Percentiles rank a stretch among this genome's conserved stretches.
Evolutionary conservation across 2,329 filamentous ascomycete species (phyloP).

Genomic region (Ophiostoma ulmi): DNA sequence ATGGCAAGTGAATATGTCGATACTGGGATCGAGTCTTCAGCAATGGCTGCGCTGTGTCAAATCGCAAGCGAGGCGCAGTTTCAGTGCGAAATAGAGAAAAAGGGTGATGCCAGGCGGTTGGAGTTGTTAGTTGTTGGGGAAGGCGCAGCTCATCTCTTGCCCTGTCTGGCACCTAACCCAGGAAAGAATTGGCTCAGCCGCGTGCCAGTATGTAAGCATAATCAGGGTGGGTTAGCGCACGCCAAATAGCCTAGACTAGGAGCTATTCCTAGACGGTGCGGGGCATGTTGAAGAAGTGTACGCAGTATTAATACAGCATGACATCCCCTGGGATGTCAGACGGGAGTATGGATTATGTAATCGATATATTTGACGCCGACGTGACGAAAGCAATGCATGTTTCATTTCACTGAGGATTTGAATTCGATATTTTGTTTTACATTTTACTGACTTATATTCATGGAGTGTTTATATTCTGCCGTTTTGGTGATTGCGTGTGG

Average conservation of each 20-base stretch:
- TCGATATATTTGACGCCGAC: not conserved
- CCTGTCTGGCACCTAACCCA: not conserved
- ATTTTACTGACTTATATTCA: not conserved
- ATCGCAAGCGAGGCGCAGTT: not conserved
- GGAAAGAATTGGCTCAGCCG: conserved; percentile 11
- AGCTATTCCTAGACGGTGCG: conserved; percentile 6
- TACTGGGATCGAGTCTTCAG: not conserved
- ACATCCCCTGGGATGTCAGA: not conserved
- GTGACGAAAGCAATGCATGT: not conserved
- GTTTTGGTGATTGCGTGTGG: no score
- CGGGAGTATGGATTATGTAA: not conserved
- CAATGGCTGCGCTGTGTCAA: not conserved
- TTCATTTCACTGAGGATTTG: not conserved
- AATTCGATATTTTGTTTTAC: not conserved
- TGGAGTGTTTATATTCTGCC: no score
- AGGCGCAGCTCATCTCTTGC: not conserved
- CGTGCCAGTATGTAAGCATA: conserved; percentile 12
- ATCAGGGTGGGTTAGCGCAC: conserved; percentile 7
- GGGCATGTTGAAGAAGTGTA: conserved; percentile 6
- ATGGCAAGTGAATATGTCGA: not conserved
- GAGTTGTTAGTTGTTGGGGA: conserved; percentile 6
- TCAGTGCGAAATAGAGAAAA: not conserved
- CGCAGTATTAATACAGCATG: not conserved
- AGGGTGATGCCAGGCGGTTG: not conserved
- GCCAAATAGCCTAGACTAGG: conserved; percentile 9